Base-by-base conservation (phyloP, 2,329 filamentous ascomycete genomes). In the Pseudogymnoascus sp. region DNA sequence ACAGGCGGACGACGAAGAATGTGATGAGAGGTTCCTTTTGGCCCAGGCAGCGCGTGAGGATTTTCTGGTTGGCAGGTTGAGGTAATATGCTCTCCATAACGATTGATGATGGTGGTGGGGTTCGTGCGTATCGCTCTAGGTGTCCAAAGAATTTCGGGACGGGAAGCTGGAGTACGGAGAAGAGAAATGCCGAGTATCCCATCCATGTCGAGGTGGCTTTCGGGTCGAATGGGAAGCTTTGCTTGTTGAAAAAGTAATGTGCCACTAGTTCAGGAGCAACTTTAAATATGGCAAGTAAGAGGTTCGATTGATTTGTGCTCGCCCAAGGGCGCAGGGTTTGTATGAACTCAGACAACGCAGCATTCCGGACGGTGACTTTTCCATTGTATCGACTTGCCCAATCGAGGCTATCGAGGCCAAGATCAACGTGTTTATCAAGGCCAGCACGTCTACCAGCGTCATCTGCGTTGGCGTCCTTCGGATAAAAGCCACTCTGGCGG, bases 121-220 rank as follows among this genome's bases (percentile, higher is more conserved):
- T 77, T 15, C 78, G 74, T 24, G 85, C 84, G 65, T 84, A 87
- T 41, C 78, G 79, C 10, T 82, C 79, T 40, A 79, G 79, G 67
- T 86, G 84, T 10, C 91, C 91, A 70, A 93, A 90, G 63, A 82
- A 83, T 26, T 77, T 71, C 1, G 92, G 92, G 1, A 96, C 78
- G 1, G 87, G 84, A 36, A 95, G 77, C 62, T 87, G 83, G 50
- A 97, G 85, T 1, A 87, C 84, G 64, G 88, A 89, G 73, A 95
- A 96, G 4, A 99, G 76, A 64, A 97, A 90, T 0, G 92, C 86
- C 0, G 92, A 91, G 71, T 95, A 96, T 41, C 93, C 92, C 67
- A 97, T 89, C 94, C 94, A 99, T 0, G 92, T 94, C 47, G 92
- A 87, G 2, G 92, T 94, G 4, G 95, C 80, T 71, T 96, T 97